Base-by-base conservation (phyloP, 805 yeast species). In the Candida coleopterorum region DNA sequence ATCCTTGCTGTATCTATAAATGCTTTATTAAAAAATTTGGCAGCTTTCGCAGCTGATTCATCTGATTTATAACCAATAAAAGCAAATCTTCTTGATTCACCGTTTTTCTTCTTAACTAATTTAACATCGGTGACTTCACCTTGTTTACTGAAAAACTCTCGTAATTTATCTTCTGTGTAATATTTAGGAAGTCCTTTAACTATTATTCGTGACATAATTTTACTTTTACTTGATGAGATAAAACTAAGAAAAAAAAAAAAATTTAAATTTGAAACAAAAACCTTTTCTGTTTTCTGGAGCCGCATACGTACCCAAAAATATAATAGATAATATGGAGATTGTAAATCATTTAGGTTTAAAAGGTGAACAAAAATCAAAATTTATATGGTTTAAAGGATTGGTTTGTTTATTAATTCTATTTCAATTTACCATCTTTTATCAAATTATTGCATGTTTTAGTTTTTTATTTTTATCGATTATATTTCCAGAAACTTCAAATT, bases 1-100 rank as follows among this genome's bases (percentile, higher is more conserved):
- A 93, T 73, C 47, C 74, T 77, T 2, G 94, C 71, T 1, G 97
- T 88, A 50, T 86, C 93, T 39, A 93, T 78, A 56, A 78, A 93
- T 1, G 95, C 75, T 6, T 74, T 70, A 60, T 93, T 70, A 58
- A 83, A 89, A 58, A 74, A 87, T 32, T 64, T 69, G 6, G 80
- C 90, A 0, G 96, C 96, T 30, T 68, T 73, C 34, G 71, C 75
- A 1, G 98, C 97, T 50, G 85, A 95, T 9, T 62, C 70, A 14
- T 62, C 68, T n/a, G 78, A 68, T 49, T 78, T 81, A 58, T 75
- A 93, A 1, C 98, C 98, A 35, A 93, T 68, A 50, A 93, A 93
- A 6, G 96, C 97, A 68, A 93, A 93, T 48, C 94, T 71, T 60
- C 98, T 77, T 8, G 95, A 84, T 50, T 81, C 83, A 18, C 98